Base-by-base conservation (phyloP, 192 early-diverging fungal species). In the Martensiomyces pterosporus region DNA sequence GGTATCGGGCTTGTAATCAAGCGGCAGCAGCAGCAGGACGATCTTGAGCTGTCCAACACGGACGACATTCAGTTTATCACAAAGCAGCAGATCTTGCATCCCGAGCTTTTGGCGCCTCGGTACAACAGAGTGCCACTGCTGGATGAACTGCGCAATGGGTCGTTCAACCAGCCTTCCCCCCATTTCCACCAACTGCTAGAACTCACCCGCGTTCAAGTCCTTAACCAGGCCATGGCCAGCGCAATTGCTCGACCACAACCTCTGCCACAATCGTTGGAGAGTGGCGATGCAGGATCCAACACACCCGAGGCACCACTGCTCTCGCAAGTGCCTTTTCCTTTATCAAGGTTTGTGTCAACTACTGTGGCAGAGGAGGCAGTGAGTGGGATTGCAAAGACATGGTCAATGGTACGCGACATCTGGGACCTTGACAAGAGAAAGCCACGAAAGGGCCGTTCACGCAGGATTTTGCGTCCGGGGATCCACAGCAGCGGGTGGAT, bases 351-450 rank as follows among this genome's bases (percentile, higher is more conserved):
- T 40, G 61, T 44, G 0, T 73, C 69, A 8, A 21, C 43, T 8
- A 61, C 62, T 0, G 49, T 73, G 2, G 69, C 69, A 4, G 48
- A 57, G 10, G 62, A 65, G 37, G 57, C 69, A 1, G 62, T 65
- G 2, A 27, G 29, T 0, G 62, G 69, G 1, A 24, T 65, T 1
- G 24, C 26, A 5, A 41, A 40, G 12, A 61, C 55, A 1, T 73
- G 62, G 62, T 40, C 18, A 23, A 50, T 32, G 41, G 23, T 53
- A 8, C 26, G 19, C 0, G 47, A 35, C 13, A 23, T 34, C 25
- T 48, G 44, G 54, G 15, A 4, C 27, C 13, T 5, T 12, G 46
- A 13, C 21, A 37, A 3, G 1, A 17, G 29, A 32, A 32, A 12
- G 29, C 29, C 6, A 32, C 29, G 12, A 32, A 12, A 32, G 12